phyloP scores from a whole-genome alignment of 2,329 filamentous ascomycete species.

The Cordyceps tenuipes region DNA sequence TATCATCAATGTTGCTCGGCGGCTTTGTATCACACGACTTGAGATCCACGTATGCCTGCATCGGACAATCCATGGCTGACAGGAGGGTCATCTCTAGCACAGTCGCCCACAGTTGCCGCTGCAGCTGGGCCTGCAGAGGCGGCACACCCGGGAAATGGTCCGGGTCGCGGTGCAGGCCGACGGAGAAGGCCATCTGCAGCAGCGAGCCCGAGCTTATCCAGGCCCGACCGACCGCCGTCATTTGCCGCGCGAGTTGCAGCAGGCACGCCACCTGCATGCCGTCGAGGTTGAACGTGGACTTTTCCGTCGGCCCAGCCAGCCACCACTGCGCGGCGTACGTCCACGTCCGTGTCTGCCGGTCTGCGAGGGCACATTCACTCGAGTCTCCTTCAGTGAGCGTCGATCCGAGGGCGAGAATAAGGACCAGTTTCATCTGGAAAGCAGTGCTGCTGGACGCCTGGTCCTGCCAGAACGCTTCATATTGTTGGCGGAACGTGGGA shows the following conservation, averaged over 20 bases:
- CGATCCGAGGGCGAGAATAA: not conserved
- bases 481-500: slow-evolving; percentile 3
- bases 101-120: slow-evolving; percentile 7
- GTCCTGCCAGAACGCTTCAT: slow-evolving; percentile 3
- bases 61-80: not conserved
- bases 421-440: not conserved
- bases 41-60: not conserved
- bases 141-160: not conserved
- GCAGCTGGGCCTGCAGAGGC: not conserved
- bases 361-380: not conserved
- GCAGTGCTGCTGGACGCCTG: not conserved
- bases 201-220: slow-evolving; percentile 1
- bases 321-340: slow-evolving; percentile 9
- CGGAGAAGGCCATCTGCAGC: slow-evolving; percentile 5
- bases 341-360: not conserved
- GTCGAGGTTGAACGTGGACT: not conserved
- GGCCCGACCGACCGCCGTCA: slow-evolving; percentile 2
- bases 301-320: not conserved
- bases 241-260: slow-evolving; percentile 4
- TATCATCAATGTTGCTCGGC: not conserved
- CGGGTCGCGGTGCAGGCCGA: slow-evolving; percentile 9
- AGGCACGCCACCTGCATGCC: slow-evolving; percentile 4
- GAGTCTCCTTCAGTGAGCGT: not conserved
- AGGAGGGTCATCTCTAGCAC: not conserved
- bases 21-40: not conserved